Percentiles rank a stretch among this genome's conserved stretches.
Conservation (phyloP, 2,329 filamentous ascomycete genomes). For the Diaporthe amygdali region DNA sequence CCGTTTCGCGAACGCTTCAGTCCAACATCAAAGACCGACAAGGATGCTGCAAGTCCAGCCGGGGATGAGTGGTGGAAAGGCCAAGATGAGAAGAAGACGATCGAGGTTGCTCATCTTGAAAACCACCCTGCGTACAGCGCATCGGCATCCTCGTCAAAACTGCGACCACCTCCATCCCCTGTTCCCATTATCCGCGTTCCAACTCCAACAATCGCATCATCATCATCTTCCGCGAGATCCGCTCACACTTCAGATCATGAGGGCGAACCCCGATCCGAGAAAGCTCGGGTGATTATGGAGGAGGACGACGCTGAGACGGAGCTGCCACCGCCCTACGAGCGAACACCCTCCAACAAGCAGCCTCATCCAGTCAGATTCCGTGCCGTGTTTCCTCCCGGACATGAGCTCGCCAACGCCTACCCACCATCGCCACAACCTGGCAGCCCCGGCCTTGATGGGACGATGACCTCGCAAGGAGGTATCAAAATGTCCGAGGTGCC, state of each 20-base stretch:
- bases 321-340: constrained; percentile 57
- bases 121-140: constrained; percentile 25
- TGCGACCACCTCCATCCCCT: constrained; percentile 12
- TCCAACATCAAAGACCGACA: constrained; percentile 36
- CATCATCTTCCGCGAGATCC: constrained; percentile 33
- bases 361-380: constrained; percentile 54
- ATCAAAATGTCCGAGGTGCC: constrained; percentile 67
- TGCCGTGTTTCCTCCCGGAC: constrained; percentile 62
- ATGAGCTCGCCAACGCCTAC: constrained; percentile 51
- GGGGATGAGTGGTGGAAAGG: constrained; percentile 45
- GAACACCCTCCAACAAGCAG: constrained; percentile 49
- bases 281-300: constrained; percentile 44
- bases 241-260: constrained; percentile 17
- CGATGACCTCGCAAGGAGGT: constrained; percentile 66
- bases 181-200: constrained; percentile 29
- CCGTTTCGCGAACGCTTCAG: constrained; percentile 63
- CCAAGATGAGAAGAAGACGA: constrained; percentile 32
- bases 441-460: constrained; percentile 65
- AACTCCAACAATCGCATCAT: constrained; percentile 32
- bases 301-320: constrained; percentile 43
- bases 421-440: constrained; percentile 65
- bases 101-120: constrained; percentile 1
- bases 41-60: constrained; percentile 32
- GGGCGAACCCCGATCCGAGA: constrained; percentile 39
- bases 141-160: constrained; percentile 27